Evolutionary conservation across 306 rosid genomes (phyloP).

Genomic region (Dryas octopetala): DNA sequence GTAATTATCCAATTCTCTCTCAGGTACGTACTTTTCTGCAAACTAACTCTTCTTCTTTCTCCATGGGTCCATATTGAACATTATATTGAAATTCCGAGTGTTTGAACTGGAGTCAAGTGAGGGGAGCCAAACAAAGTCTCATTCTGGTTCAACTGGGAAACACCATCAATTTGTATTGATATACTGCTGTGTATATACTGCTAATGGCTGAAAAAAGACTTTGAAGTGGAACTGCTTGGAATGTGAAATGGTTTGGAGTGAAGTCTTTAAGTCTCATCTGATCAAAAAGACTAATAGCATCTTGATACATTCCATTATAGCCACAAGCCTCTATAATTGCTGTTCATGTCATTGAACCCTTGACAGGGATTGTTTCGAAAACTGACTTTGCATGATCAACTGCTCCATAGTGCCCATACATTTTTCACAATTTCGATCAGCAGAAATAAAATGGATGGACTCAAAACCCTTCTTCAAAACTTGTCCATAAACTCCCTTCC

Average conservation of each 20-base stretch:
- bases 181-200: no score
- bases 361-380: slow-evolving; percentile 51
- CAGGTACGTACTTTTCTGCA: no score
- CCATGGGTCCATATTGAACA: no score
- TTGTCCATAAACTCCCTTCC: slow-evolving; percentile 77
- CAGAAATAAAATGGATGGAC: slow-evolving; percentile 55
- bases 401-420: slow-evolving; percentile 63
- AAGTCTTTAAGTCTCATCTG: slow-evolving; percentile 44
- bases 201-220: no score
- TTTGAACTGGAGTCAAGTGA: no score
- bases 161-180: no score
- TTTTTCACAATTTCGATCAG: slow-evolving; percentile 47
- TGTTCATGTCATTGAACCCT: slow-evolving; percentile 82
- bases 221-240: slow-evolving; percentile 37
- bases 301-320: slow-evolving; percentile 40
- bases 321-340: slow-evolving; percentile 70
- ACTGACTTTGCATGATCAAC: slow-evolving; percentile 47
- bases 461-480: slow-evolving; percentile 53
- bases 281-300: slow-evolving; percentile 57
- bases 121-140: no score
- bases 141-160: no score
- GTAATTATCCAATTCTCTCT: no score
- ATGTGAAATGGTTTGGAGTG: slow-evolving; percentile 65
- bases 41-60: no score
- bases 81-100: no score